Evolutionary conservation across 768 basidiomycete genomes (phyloP), one percentile per base, ranked within the genome.

Genomic region (Termitomyces sp.): DNA sequence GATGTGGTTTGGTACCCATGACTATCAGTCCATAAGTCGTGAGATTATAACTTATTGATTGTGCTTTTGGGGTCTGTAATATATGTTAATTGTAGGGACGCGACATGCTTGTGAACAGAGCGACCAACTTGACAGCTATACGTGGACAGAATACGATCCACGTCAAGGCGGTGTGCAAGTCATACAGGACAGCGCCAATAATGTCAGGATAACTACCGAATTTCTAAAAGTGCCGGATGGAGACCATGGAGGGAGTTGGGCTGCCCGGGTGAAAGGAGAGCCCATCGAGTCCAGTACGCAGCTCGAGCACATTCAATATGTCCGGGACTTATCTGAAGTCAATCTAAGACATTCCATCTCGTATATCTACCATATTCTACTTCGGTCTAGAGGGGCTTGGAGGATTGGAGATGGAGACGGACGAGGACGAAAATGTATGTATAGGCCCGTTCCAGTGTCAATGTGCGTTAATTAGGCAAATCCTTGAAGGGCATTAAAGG

Each of bases 91-190:
- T 24, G 29, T 37, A 93, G 92, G 81, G 60, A 76, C 86, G 26
- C 86, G 95, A 2, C 93, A 97, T 74, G 81, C 90, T 5, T 94
- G 94, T 67, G 92, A 96, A 63, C 92, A 97, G 68, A 84, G 81
- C 5, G 94, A 96, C 66, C 84, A 82, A 1, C 77, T 98, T 37
- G 80, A 86, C 58, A 79, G 78, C 39, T 98, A 97, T 71, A 87
- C 90, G 22, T 98, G 90, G 87, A 89, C 89, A 2, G 81, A 84
- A 63, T 95, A 92, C 66, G 94, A 97, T 70, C 77, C 90, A 20
- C 85, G 93, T 22, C 82, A 88, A 66, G 93, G 91, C 47, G 92
- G 92, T 50, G 82, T 90, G 26, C 91, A 98, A 71, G 83, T 92
- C 54, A 75, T 98, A 51, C 81, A 85, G 57, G 95, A 98, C 69